Base-by-base conservation (phyloP, 345 rosid species). In the Tarenaya hassleriana region DNA sequence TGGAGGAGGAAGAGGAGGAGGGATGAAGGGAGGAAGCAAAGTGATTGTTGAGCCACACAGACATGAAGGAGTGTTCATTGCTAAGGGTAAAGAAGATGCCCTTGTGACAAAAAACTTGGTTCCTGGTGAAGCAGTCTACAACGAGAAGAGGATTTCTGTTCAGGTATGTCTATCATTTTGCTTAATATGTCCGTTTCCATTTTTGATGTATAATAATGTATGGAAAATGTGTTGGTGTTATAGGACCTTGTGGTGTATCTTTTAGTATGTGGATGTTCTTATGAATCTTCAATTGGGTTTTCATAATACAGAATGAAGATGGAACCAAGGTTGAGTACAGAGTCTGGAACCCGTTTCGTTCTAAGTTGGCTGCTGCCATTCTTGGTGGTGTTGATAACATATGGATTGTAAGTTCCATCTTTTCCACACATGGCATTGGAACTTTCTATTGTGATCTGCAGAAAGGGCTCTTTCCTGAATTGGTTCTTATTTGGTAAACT, bases 301-400 rank as follows among this genome's bases (percentile, higher is more conserved):
- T n/a, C n/a, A n/a, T n/a, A n/a, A 24, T 24, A 5, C 29, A 24
- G 33, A 14, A 17, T 8, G 35, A 8, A 17, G 14, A 6, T 8
- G 13, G 21, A 16, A 44, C 49, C 27, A 44, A 44, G 27, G 49
- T 44, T 32, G 95, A 86, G 37, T 86, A 86, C 66, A 74, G 95
- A 46, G 61, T 82, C 2, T 86, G 95, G 95, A 86, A 86, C 45
- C 95, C 95, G 15, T 82, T 86, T 71, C 69, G 90, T 7, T 86
- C 95, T 7, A 86, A 86, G 67, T 68, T 82, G 73, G 90, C 95
- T 0, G 87, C 95, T 11, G 90, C 90, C 24, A 63, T 86, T 66
- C 87, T 86, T 41, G 95, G 88, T 63, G 95, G 95, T 68, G 85
- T 82, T 64, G 95, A 86, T 59, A 72, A 86, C 42, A 78, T 86